Conservation (phyloP, 352 stramenopile genomes). For the Phytopythium oedochilum region DNA sequence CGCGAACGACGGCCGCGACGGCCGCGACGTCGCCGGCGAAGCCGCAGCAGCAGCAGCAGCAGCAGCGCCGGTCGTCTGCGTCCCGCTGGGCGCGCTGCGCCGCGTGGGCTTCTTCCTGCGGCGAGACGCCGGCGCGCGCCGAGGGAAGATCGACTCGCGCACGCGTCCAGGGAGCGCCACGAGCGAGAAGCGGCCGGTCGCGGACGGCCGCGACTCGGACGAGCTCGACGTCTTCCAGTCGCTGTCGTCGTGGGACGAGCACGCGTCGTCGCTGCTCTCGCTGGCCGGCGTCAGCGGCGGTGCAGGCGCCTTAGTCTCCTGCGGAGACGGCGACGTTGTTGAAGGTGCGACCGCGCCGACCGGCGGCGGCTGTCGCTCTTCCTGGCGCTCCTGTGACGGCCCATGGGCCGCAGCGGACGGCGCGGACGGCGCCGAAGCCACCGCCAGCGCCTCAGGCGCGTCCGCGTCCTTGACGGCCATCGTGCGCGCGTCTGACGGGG, state of each 20-base stretch:
- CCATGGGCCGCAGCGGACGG: not conserved
- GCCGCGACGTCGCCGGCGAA: constrained; percentile 7
- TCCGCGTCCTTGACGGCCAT: constrained; percentile 2
- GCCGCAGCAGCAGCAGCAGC: no score
- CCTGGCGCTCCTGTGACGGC: not conserved
- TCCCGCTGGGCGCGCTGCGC: constrained; percentile 6
- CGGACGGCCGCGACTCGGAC: constrained; percentile 18
- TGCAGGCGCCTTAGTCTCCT: not conserved
- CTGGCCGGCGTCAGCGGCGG: not conserved
- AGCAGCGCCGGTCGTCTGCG: no score
- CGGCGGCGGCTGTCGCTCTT: not conserved
- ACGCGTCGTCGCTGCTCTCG: constrained; percentile 25
- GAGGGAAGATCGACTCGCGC: constrained; percentile 37
- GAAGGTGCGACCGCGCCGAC: not conserved
- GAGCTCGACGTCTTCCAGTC: constrained; percentile 46
- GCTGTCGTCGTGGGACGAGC: constrained; percentile 34
- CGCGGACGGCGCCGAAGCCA: not conserved
- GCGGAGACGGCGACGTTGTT: not conserved
- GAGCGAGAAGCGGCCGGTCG: constrained; percentile 34
- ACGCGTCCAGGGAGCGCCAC: constrained; percentile 34
- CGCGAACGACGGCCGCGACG: constrained; percentile 9
- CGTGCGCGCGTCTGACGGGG: not conserved
- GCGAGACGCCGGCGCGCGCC: constrained; percentile 5
- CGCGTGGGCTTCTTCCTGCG: constrained; percentile 25
- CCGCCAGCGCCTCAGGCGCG: not conserved